Base-by-base conservation (phyloP, 2,329 filamentous ascomycete species). In the Colletotrichum tanaceti region DNA sequence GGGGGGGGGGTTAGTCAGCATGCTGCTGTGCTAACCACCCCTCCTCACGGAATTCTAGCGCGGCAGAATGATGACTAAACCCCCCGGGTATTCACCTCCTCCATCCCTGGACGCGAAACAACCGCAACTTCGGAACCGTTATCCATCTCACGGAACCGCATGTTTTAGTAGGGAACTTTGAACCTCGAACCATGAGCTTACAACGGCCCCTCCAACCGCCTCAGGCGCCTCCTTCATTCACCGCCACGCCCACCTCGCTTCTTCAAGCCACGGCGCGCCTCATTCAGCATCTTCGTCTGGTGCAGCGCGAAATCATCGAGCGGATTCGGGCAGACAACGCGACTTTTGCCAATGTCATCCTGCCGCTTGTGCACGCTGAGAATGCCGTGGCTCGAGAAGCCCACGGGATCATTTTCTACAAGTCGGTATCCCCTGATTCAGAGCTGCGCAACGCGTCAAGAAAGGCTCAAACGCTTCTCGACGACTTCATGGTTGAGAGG, bases 291-390 rank as follows among this genome's bases (percentile, higher is more conserved):
- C 32, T 52, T 38, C 14, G 10, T 13, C 16, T 5, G 9, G 44
- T 60, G 3, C 58, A 39, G 44, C 1, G 38, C 47, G 4, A 28
- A 3, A 22, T 60, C 5, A 52, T 60, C 1, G 35, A 49, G 44
- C 28, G 24, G 28, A 10, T 50, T 10, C 44, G 14, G 44, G 1
- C 47, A 14, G 58, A 60, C 32, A 20, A 53, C 22, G 49, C 49
- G 32, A 53, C 49, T 11, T 53, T 58, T 32, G 39, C 41, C 24
- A 58, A 46, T 47, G 55, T 58, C 35, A 32, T 58, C n/a, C 13
- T 46, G 41, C 55, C 55, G 41, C 41, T 58, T 5, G 55, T 49
- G 39, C 55, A 58, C 41, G 55, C 41, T 3, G 55, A 58, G 55
- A 58, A 58, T 58, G 20, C 44, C 14, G 5, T 32, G n/a, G 41